Evolutionary conservation across 1,284 basidiomycete genomes (phyloP), one percentile per base, ranked within the genome.

Genomic region (Sparassis latifolia): DNA sequence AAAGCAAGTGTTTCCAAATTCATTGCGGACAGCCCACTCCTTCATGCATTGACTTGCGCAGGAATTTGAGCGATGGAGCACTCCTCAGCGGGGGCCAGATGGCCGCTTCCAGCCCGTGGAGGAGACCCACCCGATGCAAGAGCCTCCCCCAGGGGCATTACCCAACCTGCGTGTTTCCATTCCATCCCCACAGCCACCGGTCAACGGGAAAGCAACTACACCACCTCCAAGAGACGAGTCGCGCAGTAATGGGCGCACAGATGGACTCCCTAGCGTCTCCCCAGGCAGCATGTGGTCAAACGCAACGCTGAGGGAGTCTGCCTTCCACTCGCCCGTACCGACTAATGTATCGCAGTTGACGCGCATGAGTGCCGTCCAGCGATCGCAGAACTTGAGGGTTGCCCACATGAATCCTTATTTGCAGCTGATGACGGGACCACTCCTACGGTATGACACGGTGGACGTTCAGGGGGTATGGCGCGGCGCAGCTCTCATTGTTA

Each of bases 361-460:
- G 5, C 71, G 72, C 39, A 69, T 86, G 66, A 73, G 71, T 45
- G 77, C 87, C 2, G 74, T 82, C 28, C 84, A 90, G 58, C 75
- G 88, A 45, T 81, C 86, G 6, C 69, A 76, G 44, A 68, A 71
- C 10, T 69, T 83, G 39, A 71, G 73, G 45, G 71, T 78, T 9
- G 78, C 78, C 27, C 75, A 77, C 30, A 90, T 86, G 84, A 68
- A 79, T 33, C 89, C 89, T 2, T 74, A 83, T 62, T 72, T 91
- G 35, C 70, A 88, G 72, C 80, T 89, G 55, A 89, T 89, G 86
- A 84, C 82, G 49, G 94, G 94, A 1, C 95, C 95, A 9, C 75
- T 98, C 40, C 71, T 99, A 55, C 82, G 87, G 54, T 98, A 96
- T 67, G 95, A 98, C 66, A 97, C 92, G 0, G 82, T 92, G 30